Conservation (phyloP, 176 grass and related monocot species). For the Phoenix roebelenii region DNA sequence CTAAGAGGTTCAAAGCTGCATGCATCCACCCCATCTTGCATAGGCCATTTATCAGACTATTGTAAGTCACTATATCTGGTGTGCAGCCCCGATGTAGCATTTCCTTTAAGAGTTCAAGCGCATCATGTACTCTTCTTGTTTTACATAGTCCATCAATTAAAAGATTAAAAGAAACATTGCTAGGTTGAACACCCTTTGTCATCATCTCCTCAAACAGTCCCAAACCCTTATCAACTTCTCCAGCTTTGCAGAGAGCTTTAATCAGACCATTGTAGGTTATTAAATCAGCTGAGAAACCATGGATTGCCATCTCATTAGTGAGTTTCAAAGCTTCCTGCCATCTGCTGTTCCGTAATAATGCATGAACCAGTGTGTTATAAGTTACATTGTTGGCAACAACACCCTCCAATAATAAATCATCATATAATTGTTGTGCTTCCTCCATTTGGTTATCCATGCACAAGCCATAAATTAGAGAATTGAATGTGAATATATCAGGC, state of each 20-base stretch:
- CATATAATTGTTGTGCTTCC: constrained; percentile 46
- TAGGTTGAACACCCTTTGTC: constrained; percentile 64
- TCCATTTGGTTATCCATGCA: constrained; percentile 53
- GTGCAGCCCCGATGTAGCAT: constrained; percentile 63
- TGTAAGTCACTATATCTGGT: constrained; percentile 93
- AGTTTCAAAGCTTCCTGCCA: constrained; percentile 59
- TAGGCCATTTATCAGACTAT: constrained; percentile 80
- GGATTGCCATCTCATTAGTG: constrained; percentile 61
- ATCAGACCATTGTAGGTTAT: constrained; percentile 81
- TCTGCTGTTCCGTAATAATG: constrained; percentile 38
- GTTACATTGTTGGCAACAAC: constrained; percentile 63
- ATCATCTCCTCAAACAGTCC: constrained; percentile 63
- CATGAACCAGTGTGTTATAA: constrained; percentile 78
- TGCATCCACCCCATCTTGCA: constrained; percentile 70
- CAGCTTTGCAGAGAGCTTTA: constrained; percentile 70
- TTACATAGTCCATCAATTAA: constrained; percentile 72
- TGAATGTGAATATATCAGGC: constrained; percentile 77
- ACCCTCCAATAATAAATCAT: constrained; percentile 59
- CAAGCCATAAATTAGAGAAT: constrained; percentile 70
- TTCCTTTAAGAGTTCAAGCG: constrained; percentile 61
- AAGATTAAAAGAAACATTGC: constrained; percentile 85
- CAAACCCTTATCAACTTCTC: constrained; percentile 48
- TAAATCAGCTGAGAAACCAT: constrained; percentile 63
- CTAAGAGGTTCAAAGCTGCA: constrained; percentile 77
- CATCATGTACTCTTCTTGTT: constrained; percentile 53